Conservation (phyloP, 1,284 basidiomycete species). For the Laetiporus sulphureus region DNA sequence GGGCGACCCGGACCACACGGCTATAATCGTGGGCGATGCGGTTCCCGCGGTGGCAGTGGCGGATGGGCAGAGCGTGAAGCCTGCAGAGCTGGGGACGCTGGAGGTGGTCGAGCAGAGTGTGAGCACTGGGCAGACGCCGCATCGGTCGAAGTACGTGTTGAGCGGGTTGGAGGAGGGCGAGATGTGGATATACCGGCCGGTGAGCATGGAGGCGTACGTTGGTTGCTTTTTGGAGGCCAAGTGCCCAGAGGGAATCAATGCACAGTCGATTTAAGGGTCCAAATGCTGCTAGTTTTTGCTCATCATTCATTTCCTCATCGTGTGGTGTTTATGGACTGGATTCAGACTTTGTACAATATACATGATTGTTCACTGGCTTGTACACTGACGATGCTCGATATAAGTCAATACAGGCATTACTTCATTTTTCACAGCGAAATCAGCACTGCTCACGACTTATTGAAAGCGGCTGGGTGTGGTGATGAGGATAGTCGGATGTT, state of each 20-base stretch:
- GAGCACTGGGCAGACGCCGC: conserved; percentile 20
- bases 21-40: conserved; percentile 27
- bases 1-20: conserved; percentile 32
- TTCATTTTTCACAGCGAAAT: too few species aligned
- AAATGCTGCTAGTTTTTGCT: too few species aligned
- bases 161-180: conserved; percentile 29
- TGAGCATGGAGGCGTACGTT: conserved; percentile 29
- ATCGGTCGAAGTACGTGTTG: conserved; percentile 25
- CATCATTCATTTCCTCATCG: too few species aligned
- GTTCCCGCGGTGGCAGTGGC: conserved; percentile 19
- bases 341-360: too few species aligned
- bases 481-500: too few species aligned
- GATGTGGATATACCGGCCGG: conserved; percentile 35
- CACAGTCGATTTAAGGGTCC: too few species aligned
- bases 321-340: too few species aligned
- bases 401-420: too few species aligned
- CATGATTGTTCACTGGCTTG: too few species aligned
- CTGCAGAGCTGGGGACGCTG: conserved; percentile 24
- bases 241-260: conserved; percentile 19
- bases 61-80: conserved; percentile 20
- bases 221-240: conserved; percentile 20
- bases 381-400: too few species aligned
- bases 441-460: too few species aligned
- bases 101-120: conserved; percentile 33
- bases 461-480: too few species aligned